Percentiles rank a stretch among this genome's conserved stretches.
phyloP scores from a whole-genome alignment of 2,329 filamentous ascomycete genomes.

The Alternaria triticimaculans region DNA sequence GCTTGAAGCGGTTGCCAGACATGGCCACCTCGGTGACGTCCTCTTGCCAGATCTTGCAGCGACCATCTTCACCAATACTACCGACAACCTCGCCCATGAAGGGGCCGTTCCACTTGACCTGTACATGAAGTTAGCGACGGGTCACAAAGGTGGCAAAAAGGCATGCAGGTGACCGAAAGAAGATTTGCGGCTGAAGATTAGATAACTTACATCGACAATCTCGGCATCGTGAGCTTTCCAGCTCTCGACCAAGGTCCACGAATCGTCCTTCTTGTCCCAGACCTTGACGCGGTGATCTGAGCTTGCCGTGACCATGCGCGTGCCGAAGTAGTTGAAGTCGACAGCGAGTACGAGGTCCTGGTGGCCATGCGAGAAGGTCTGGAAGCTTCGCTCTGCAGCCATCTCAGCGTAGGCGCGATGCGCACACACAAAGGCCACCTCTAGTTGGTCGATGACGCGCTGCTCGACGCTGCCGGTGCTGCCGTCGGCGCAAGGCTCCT shows the following conservation, averaged over 20 bases:
- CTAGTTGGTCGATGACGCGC: conserved; percentile 35
- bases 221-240: conserved; percentile 92
- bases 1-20: conserved; percentile 80
- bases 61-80: conserved; percentile 87
- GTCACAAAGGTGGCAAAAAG: conserved; percentile 21
- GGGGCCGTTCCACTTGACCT: conserved; percentile 93
- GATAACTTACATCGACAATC: conserved; percentile 75
- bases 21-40: conserved; percentile 78
- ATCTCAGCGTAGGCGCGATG: conserved; percentile 42
- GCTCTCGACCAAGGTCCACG: conserved; percentile 82
- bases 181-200: conserved; percentile 23
- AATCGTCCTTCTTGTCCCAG: conserved; percentile 79
- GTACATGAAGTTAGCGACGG: conserved; percentile 27
- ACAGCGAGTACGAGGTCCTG: conserved; percentile 82
- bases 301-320: conserved; percentile 87
- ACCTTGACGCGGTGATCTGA: conserved; percentile 93
- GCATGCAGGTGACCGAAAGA: conserved; percentile 26
- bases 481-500: conserved; percentile 45
- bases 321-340: conserved; percentile 91
- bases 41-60: conserved; percentile 92
- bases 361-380: conserved; percentile 75
- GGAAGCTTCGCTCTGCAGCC: conserved; percentile 50
- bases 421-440: conserved; percentile 37
- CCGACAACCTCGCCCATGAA: conserved; percentile 88
- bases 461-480: conserved; percentile 30